phyloP scores from a whole-genome alignment of 352 stramenopile genomes.

The Globisporangium megalacanthum region DNA sequence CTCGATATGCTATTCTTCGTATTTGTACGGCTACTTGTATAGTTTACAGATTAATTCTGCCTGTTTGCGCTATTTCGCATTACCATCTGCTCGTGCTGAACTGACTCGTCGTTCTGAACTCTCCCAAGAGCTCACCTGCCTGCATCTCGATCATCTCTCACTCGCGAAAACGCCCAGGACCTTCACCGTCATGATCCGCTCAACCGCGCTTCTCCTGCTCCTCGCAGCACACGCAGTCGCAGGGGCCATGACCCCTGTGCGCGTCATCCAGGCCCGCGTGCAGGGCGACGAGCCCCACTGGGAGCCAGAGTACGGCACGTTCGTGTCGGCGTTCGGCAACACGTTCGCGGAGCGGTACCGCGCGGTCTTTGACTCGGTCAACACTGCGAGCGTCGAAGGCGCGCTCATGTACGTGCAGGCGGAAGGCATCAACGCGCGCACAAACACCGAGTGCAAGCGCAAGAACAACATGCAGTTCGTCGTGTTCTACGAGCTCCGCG shows the following conservation, averaged over 20 bases:
- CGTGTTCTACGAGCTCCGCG: constrained; percentile 62
- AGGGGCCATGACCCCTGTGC: constrained; percentile 5
- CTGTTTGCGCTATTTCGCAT: no score
- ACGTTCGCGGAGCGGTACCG: constrained; percentile 34
- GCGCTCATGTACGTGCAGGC: constrained; percentile 49
- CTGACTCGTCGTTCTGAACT: no score
- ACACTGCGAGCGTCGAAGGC: constrained; percentile 57
- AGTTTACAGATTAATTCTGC: no score
- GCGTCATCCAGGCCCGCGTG: constrained; percentile 13
- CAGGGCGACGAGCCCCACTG: constrained; percentile 13
- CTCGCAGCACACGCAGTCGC: background rate
- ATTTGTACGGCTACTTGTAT: no score
- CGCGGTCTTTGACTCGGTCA: constrained; percentile 55
- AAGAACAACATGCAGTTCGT: constrained; percentile 73
- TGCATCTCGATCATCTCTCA: no score
- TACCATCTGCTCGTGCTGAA: no score
- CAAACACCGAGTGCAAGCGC: constrained; percentile 35
- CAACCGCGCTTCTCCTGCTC: background rate
- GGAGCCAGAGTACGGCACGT: constrained; percentile 12
- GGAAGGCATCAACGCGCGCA: constrained; percentile 36
- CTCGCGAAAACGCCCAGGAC: no score
- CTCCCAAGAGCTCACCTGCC: no score
- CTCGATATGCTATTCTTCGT: no score
- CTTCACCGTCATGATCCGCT: no score
- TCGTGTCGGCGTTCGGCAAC: constrained; percentile 13